Conservation (phyloP, 164 flowering plant genomes). For the Liquidambar formosana region DNA sequence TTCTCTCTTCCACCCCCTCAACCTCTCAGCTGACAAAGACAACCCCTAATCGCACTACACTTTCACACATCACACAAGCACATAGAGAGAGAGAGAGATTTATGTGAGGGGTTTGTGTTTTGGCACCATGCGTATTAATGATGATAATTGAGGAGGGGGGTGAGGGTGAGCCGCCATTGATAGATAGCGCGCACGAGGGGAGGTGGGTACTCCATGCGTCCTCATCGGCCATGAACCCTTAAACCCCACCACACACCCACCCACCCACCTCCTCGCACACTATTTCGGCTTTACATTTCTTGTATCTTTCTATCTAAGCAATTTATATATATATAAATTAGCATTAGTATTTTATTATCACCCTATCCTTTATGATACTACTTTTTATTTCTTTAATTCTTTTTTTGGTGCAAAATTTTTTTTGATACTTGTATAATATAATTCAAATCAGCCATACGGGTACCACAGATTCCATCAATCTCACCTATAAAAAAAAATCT, state of each 20-base stretch:
- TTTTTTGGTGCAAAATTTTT: no score
- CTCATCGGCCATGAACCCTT: constrained; percentile 18
- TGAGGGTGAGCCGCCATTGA: constrained; percentile 46
- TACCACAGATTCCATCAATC: no score
- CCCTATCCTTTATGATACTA: no score
- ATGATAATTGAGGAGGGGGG: constrained; percentile 37
- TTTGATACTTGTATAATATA: no score
- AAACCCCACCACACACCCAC: constrained; percentile 12
- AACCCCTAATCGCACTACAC: constrained; percentile 19
- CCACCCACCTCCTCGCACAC: neutral
- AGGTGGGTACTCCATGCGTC: constrained; percentile 39
- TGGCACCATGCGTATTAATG: constrained; percentile 59
- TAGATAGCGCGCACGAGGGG: constrained; percentile 58
- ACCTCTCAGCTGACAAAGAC: constrained; percentile 35
- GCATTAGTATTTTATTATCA: no score
- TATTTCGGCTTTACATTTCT: neutral
- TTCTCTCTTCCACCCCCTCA: constrained; percentile 3
- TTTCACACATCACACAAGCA: no score
- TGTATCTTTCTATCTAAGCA: neutral
- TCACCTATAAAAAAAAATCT: no score
- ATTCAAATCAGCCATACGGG: no score
- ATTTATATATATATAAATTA: no score
- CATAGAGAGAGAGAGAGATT: constrained; percentile 4
- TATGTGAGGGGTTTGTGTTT: constrained; percentile 22
- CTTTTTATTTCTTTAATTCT: no score